These are phyloP conservation scores for Lactifluus hygrophoroides DNA, from an alignment of 768 basidiomycete species.

Conservation along the genomic window DNA sequence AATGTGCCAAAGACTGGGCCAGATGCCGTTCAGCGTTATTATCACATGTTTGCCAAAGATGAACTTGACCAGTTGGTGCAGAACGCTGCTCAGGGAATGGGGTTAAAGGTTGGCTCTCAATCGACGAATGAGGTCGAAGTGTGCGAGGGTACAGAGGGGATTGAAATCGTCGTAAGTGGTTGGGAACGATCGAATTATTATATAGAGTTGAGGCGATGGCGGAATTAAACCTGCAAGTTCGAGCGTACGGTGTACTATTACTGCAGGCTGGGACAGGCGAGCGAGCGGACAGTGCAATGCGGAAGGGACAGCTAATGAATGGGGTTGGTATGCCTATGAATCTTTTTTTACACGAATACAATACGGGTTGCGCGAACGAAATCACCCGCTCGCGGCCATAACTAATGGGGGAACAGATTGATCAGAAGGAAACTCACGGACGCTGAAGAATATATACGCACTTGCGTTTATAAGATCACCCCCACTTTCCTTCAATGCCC, in stretches of 20 bases:
- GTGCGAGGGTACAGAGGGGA: conserved; percentile 31
- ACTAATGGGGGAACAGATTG: conserved; percentile 36
- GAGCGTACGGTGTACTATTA: not conserved
- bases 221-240: conserved; percentile 6
- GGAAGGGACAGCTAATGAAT: not conserved
- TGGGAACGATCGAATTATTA: conserved; percentile 91
- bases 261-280: conserved; percentile 10
- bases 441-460: conserved; percentile 37
- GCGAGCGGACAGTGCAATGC: not conserved
- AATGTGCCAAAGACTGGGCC: conserved; percentile 18
- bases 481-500: conserved; percentile 81
- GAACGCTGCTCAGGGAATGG: conserved; percentile 54
- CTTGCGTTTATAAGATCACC: conserved; percentile 97
- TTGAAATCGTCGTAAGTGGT: conserved; percentile 63
- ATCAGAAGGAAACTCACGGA: not conserved
- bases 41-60: conserved; percentile 86
- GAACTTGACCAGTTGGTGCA: conserved; percentile 60
- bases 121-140: not conserved
- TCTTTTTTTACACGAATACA: conserved; percentile 12
- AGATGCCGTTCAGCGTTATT: conserved; percentile 78
- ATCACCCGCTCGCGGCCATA: conserved; percentile 89
- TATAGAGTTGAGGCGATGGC: conserved; percentile 66
- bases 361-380: conserved; percentile 27
- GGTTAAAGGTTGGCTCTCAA: conserved; percentile 40
- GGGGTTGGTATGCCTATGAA: conserved; percentile 5